phyloP scores from a whole-genome alignment of 106 monocot species.

The Platanthera guangdongensis region DNA sequence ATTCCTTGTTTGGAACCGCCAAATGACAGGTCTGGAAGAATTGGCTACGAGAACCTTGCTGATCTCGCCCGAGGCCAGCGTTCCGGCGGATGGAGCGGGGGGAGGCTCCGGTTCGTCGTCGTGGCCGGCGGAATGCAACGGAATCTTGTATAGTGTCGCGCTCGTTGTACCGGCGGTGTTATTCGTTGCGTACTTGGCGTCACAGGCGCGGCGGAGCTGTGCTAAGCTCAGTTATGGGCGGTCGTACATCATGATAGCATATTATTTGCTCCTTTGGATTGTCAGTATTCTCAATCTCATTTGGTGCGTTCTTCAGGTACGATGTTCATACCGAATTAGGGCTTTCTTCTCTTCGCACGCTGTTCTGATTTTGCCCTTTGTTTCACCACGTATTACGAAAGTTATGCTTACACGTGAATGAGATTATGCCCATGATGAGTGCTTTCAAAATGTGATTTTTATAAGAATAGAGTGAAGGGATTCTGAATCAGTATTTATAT shows the following conservation, averaged over 20 bases:
- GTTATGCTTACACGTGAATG: background rate
- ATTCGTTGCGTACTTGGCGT: constrained; percentile 56
- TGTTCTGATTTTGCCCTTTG: background rate
- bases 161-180: constrained; percentile 46
- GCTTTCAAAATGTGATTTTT: background rate
- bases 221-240: constrained; percentile 48
- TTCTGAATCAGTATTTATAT: background rate
- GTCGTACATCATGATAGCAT: constrained; percentile 50
- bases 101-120: constrained; percentile 12
- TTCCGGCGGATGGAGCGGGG: constrained; percentile 8
- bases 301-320: constrained; percentile 67
- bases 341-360: background rate
- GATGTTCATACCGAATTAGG: background rate
- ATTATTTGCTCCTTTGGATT: constrained; percentile 50
- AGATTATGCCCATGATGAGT: background rate
- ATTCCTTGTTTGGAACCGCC: background rate
- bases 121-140: constrained; percentile 47
- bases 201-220: constrained; percentile 48
- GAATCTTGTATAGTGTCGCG: constrained; percentile 35
- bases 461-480: background rate
- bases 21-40: constrained; percentile 13
- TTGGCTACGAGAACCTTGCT: background rate
- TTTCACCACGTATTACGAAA: background rate
- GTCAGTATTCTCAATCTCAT: constrained; percentile 50
- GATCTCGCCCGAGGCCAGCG: constrained; percentile 9